These are phyloP conservation scores for Penicillium odoratum DNA, from an alignment of 495 filamentous ascomycete species.

Conservation along the genomic window DNA sequence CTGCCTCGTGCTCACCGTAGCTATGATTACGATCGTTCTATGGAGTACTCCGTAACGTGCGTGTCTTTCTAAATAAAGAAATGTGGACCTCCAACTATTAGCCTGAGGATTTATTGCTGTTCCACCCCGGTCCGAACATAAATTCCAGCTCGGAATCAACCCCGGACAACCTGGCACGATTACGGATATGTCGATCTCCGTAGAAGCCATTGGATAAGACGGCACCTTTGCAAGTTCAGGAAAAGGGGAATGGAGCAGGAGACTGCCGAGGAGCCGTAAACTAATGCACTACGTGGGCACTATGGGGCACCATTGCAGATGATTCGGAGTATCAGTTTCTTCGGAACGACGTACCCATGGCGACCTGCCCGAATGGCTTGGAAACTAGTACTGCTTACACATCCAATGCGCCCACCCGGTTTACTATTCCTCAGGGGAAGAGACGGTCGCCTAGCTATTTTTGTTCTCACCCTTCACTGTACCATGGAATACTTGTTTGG, in stretches of 20 bases:
- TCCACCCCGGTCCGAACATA: conserved; percentile 7
- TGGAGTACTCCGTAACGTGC: background rate
- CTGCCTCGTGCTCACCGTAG: background rate
- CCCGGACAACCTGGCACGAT: conserved; percentile 1
- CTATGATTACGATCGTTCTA: background rate
- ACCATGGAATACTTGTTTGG: no score
- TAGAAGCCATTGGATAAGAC: conserved; percentile 6
- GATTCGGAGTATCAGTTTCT: conserved; percentile 2
- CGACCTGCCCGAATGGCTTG: conserved; percentile 23
- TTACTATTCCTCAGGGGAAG: conserved; percentile 2
- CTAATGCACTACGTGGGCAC: conserved; percentile 1
- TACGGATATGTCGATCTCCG: conserved; percentile 2
- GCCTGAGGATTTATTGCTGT: conserved; percentile 9
- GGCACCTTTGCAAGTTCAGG: conserved; percentile 2
- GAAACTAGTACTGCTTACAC: conserved; percentile 19
- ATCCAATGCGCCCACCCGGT: conserved; percentile 19
- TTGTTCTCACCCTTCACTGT: background rate
- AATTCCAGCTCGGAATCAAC: conserved; percentile 9
- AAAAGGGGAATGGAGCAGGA: background rate
- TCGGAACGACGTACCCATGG: conserved; percentile 9
- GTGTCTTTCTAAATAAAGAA: conserved; percentile 10
- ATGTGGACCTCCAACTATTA: conserved; percentile 1
- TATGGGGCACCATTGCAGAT: conserved; percentile 2
- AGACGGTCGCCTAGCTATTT: background rate
- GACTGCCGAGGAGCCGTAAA: conserved; percentile 5